Evolutionary conservation across 2,329 filamentous ascomycete species (phyloP).

Genomic region (Cladosporium halotolerans): DNA sequence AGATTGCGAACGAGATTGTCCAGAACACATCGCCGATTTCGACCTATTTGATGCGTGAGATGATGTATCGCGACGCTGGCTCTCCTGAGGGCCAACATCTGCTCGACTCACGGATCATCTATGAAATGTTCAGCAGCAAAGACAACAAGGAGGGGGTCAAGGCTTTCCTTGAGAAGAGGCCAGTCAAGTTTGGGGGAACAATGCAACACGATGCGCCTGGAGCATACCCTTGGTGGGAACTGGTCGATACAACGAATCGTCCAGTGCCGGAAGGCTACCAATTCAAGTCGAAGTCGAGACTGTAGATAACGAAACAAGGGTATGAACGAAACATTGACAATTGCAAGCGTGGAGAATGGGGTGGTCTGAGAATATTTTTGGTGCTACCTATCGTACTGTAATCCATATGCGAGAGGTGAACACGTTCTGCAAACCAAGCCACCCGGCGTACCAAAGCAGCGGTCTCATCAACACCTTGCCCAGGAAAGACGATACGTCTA

Average conservation of each 20-base stretch:
- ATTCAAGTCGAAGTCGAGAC: not conserved
- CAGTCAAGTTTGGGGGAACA: conserved; percentile 54
- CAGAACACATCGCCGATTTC: conserved; percentile 60
- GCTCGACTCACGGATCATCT: conserved; percentile 60
- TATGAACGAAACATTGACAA: not conserved
- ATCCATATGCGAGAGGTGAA: conserved; percentile 9
- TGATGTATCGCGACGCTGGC: conserved; percentile 57
- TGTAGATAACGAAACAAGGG: not conserved
- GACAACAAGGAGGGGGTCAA: conserved; percentile 63
- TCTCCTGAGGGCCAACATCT: conserved; percentile 65
- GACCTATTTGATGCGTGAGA: conserved; percentile 61
- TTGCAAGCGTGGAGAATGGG: not conserved
- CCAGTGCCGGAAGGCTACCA: conserved; percentile 5
- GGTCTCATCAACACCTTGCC: not conserved
- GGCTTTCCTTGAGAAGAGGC: conserved; percentile 65
- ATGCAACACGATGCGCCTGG: conserved; percentile 55
- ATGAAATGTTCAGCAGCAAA: conserved; percentile 53
- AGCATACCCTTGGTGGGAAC: conserved; percentile 64
- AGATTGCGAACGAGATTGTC: conserved; percentile 61
- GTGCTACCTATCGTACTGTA: conserved; percentile 11
- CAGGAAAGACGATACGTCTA: conserved; percentile 41
- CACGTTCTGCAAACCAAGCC: conserved; percentile 7
- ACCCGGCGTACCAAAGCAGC: conserved; percentile 10
- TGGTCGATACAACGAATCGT: conserved; percentile 37
- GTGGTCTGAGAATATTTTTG: conserved; percentile 8